Base-by-base conservation (phyloP, 768 basidiomycete genomes). In the Rhizopogon vesiculosus region DNA sequence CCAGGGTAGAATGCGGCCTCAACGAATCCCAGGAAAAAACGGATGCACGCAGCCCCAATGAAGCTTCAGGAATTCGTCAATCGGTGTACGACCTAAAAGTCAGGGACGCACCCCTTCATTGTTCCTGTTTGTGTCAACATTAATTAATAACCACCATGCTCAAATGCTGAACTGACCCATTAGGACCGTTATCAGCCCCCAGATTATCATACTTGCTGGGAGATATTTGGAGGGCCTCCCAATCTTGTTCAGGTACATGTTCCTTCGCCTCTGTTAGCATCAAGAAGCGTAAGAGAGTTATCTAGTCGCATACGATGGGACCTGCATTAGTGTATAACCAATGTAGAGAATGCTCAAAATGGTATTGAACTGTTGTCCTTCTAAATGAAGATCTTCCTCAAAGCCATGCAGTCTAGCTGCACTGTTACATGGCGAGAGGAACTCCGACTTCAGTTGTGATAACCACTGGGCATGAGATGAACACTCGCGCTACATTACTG, bases 251-350 rank as follows among this genome's bases (percentile, higher is more conserved):
- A 89, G 66, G 56, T 87, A 80, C 77, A 87, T 85, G 59, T 89
- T 89, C 16, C 88, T 90, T 60, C 25, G 48, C n/a, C 46, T 15
- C 16, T 7, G 35, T 18, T 19, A 45, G 8, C 50, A 40, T 22
- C 45, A 15, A 1, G 19, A 25, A 28, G 40, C n/a, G 22, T 51
- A 33, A 31, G 8, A 7, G 7, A 45, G 29, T 15, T 45, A 31
- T 41, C 18, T 29, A 64, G 5, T 10, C 5, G 70, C 84, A 64
- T 61, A 86, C 84, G 84, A 87, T 33, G 88, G 88, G 52, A 90
- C 78, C 66, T 91, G 89, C 87, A 89, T 89, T 41, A 88, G 69
- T 56, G 86, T 86, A 63, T 90, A 90, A 13, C 86, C 87, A 33
- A 86, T 74, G 59, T 86, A 87, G 48, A 87, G 75, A 51, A 86